A percentile compares a stretch with the other conserved stretches of the same genome.
phyloP scores from a whole-genome alignment of 306 rosid species.

The Vigna angularis region DNA sequence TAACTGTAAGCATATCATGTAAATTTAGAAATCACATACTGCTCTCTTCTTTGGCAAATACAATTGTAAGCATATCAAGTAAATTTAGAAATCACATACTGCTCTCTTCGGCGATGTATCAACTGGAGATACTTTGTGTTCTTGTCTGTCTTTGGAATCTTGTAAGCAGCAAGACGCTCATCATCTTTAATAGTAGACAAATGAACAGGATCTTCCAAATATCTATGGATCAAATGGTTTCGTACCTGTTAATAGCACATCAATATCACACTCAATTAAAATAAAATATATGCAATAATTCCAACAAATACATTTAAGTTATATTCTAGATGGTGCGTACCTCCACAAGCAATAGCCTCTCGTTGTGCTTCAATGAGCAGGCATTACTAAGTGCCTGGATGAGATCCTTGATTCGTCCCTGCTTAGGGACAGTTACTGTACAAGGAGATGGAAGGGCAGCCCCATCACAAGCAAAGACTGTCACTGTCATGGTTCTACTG shows the following conservation, averaged over 20 bases:
- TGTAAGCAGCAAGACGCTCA: constrained; percentile 85
- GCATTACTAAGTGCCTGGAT: constrained; percentile 88
- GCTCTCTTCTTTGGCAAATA: constrained; percentile 55
- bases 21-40: constrained; percentile 60
- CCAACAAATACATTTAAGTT: constrained; percentile 26
- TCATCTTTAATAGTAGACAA: constrained; percentile 87
- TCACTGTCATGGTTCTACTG: constrained; percentile 78
- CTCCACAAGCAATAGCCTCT: constrained; percentile 88
- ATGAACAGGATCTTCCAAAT: constrained; percentile 83
- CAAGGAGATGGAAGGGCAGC: constrained; percentile 70
- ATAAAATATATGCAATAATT: constrained; percentile 27
- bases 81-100: constrained; percentile 59
- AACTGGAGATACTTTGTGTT: constrained; percentile 84
- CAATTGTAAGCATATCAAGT: constrained; percentile 18
- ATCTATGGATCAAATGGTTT: constrained; percentile 80
- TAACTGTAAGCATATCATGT: constrained; percentile 7
- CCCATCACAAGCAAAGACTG: constrained; percentile 83
- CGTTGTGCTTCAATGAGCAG: constrained; percentile 82
- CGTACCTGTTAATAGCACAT: constrained; percentile 63
- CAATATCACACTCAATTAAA: constrained; percentile 33
- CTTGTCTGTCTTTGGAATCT: constrained; percentile 71
- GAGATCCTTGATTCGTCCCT: constrained; percentile 95
- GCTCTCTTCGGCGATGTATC: constrained; percentile 82
- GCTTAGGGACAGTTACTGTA: constrained; percentile 92
- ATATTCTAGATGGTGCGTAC: constrained; percentile 51